Evolutionary conservation across 2,329 filamentous ascomycete species (phyloP), one percentile per base, ranked within the genome.

Genomic region (Fusarium sp.): DNA sequence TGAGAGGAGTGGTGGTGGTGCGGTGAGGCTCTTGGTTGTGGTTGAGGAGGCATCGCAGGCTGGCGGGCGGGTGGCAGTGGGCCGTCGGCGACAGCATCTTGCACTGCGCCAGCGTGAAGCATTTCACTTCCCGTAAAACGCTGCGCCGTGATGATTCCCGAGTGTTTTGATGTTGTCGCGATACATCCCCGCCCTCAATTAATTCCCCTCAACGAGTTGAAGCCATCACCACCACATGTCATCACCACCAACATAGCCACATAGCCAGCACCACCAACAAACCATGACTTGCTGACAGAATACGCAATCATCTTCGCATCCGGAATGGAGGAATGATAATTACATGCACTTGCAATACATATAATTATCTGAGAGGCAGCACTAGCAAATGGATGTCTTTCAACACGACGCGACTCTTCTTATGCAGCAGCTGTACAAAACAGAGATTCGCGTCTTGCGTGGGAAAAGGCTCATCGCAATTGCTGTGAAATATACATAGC

Each of bases 111-210:
- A 0, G 54, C 46, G 27, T 59, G 68, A 75, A 51, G 66, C 57
- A 43, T 47, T 68, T 50, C 20, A 11, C 18, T 40, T n/a, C 8
- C 25, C 9, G 38, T 29, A 42, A 59, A 62, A 40, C 10, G n/a
- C 15, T 15, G n/a, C 54, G 20, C 44, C 25, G 20, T 34, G 65
- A 63, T 54, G 22, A 51, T 72, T 55, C 7, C 12, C 7, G 25
- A 44, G 65, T 73, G 70, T 68, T 71, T 62, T 47, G 59, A 59
- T 44, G 57, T 50, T 47, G 52, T 57, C 52, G 25, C 12, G 8
- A 46, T 53, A n/a, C 9, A 20, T 32, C 18, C 24, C 18, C 45
- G 12, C 40, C 46, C n/a, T 27, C 25, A 50, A 52, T 24, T 51
- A 22, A 52, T 42, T 38, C 55, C 40, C 45, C 25, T n/a, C 24